phyloP scores from a whole-genome alignment of 176 grass and related monocot species.

The Triticum timopheevii region DNA sequence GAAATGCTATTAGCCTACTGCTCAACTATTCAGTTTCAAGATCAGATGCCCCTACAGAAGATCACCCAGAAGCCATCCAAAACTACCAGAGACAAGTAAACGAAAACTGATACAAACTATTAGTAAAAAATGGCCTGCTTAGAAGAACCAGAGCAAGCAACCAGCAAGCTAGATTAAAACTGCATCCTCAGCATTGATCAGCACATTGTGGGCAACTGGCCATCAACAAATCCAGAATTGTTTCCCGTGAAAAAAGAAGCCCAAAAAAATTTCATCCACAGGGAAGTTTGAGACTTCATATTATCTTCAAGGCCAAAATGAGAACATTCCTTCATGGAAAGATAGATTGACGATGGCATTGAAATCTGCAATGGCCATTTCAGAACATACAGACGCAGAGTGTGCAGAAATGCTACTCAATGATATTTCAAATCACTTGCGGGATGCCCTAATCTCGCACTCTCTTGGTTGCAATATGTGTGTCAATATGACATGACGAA shows the following conservation, averaged over 20 bases:
- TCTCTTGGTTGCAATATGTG: background rate
- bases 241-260: background rate
- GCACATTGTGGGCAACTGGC: background rate
- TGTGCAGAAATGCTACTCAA: background rate
- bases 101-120: background rate
- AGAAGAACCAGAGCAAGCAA: background rate
- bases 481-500: background rate
- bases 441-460: background rate
- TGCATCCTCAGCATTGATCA: background rate
- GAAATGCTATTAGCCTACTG: too few relatives aligned
- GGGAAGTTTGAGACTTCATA: background rate
- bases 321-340: background rate
- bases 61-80: background rate
- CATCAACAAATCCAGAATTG: background rate
- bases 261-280: background rate
- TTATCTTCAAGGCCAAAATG: background rate
- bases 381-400: background rate
- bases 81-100: background rate
- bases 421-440: background rate
- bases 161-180: background rate
- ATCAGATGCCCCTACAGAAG: too few relatives aligned
- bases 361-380: background rate
- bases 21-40: too few relatives aligned
- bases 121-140: background rate
- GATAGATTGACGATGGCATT: background rate